phyloP scores from a whole-genome alignment of 73 alveolate species.

The Symbiodinium pilosum region DNA sequence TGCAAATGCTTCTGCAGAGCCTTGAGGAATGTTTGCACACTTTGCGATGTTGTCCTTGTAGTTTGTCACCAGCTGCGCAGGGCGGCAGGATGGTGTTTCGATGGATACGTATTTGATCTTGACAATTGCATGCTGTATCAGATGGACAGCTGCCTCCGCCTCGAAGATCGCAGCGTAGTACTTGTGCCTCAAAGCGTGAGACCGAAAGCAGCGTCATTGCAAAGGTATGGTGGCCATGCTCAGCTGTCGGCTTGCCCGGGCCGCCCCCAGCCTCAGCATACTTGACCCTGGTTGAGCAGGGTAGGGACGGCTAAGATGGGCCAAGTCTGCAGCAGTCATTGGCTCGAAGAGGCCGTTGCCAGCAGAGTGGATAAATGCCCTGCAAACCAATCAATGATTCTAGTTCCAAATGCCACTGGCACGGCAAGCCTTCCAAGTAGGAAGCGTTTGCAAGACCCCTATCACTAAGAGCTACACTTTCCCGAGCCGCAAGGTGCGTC shows the following conservation, averaged over 20 bases:
- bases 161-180: conserved; percentile 79
- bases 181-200: conserved; percentile 92
- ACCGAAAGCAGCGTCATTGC: too few relatives aligned
- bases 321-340: conserved; percentile 30
- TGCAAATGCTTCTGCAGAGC: too few relatives aligned
- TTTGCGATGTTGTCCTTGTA: conserved; percentile 53
- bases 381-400: neutral
- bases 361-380: conserved; percentile 74
- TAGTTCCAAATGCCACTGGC: neutral
- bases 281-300: too few relatives aligned
- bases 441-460: neutral
- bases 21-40: conserved; percentile 77
- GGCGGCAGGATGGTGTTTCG: neutral
- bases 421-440: too few relatives aligned
- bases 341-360: conserved; percentile 77
- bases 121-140: too few relatives aligned
- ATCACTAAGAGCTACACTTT: neutral
- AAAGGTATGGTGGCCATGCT: neutral
- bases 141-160: neutral
- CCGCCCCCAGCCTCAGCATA: conserved; percentile 31
- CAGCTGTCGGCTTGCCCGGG: neutral
- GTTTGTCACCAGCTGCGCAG: conserved; percentile 31
- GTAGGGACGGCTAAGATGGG: neutral
- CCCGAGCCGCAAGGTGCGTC: conserved; percentile 89
- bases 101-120: too few relatives aligned